Evolutionary conservation across 192 early-diverging fungal genomes (phyloP).

Genomic region (Dissophora ornata): DNA sequence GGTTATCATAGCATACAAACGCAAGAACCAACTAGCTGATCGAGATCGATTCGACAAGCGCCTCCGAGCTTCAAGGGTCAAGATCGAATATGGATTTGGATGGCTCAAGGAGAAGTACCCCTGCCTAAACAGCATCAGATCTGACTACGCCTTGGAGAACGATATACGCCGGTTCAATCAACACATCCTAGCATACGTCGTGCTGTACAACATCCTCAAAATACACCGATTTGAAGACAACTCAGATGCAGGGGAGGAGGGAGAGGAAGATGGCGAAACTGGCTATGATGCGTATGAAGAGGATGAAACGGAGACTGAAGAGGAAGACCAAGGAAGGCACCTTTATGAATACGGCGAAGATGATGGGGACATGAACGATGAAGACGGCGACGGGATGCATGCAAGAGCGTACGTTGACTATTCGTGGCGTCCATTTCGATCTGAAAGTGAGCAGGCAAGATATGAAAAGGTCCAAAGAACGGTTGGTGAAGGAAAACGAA

Average conservation of each 20-base stretch:
- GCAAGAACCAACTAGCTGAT: slow-evolving; percentile 5
- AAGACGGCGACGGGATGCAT: background rate
- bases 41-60: slow-evolving; percentile 8
- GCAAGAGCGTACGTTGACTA: background rate
- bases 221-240: background rate
- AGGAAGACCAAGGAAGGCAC: background rate
- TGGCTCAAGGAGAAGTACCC: slow-evolving; percentile 3
- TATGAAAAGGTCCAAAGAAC: slow-evolving; percentile 9
- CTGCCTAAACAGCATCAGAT: background rate
- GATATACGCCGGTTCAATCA: background rate
- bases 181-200: background rate
- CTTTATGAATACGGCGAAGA: background rate
- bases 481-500: slow-evolving; percentile 7
- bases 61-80: background rate
- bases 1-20: slow-evolving; percentile 9
- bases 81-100: slow-evolving; percentile 20
- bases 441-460: slow-evolving; percentile 1
- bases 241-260: background rate
- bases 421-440: background rate
- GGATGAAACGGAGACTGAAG: background rate
- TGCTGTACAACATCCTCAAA: slow-evolving; percentile 7
- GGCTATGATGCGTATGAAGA: background rate
- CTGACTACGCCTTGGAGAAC: background rate
- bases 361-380: too few species aligned
- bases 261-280: background rate